Conservation (phyloP, 805 yeast species). For the Scheffersomyces lignosus region DNA sequence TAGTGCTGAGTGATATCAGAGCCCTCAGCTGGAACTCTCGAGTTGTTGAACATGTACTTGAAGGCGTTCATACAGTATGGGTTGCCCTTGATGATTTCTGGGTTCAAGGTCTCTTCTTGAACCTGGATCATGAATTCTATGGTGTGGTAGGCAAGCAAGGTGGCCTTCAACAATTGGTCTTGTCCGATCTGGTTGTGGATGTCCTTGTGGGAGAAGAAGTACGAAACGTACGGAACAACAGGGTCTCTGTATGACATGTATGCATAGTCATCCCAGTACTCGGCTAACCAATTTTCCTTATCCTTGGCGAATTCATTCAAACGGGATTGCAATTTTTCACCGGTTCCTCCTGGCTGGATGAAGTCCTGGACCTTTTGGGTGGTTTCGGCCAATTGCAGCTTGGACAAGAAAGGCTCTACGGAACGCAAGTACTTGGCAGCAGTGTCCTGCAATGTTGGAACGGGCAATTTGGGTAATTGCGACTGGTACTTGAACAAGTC, state of each 20-base stretch:
- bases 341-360: constrained; percentile 57
- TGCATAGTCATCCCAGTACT: constrained; percentile 93
- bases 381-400: constrained; percentile 48
- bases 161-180: constrained; percentile 70
- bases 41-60: constrained; percentile 85
- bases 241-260: constrained; percentile 91
- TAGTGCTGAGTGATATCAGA: constrained; percentile 63
- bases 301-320: constrained; percentile 56
- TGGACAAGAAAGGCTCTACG: constrained; percentile 64
- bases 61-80: constrained; percentile 97
- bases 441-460: constrained; percentile 77
- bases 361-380: constrained; percentile 68
- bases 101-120: constrained; percentile 71
- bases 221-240: constrained; percentile 90
- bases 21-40: constrained; percentile 71
- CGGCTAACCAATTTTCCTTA: constrained; percentile 85
- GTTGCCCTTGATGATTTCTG: constrained; percentile 72
- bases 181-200: constrained; percentile 55
- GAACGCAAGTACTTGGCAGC: constrained; percentile 67
- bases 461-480: constrained; percentile 80
- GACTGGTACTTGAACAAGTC: constrained; percentile 71
- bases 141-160: constrained; percentile 68
- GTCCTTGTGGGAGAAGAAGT: constrained; percentile 83
- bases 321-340: constrained; percentile 67
- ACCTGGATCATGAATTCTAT: constrained; percentile 65